phyloP scores from a whole-genome alignment of 805 yeast genomes.

The Teunomyces funiuensis region DNA sequence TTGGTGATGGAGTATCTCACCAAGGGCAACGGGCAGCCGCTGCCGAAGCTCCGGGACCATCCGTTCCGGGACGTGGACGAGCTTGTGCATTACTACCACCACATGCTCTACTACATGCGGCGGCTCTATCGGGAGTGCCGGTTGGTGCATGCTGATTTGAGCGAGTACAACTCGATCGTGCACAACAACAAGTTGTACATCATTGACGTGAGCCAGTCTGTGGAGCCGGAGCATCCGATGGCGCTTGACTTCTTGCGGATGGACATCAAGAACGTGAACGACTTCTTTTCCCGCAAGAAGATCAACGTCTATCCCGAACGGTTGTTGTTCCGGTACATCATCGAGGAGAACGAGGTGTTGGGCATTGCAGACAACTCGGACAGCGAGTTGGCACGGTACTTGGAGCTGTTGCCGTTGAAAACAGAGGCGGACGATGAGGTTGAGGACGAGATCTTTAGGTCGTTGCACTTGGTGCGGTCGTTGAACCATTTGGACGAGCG shows the following conservation, averaged over 20 bases:
- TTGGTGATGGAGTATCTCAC: conserved; percentile 90
- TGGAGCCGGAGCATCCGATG: conserved; percentile 98
- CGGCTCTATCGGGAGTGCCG: conserved; percentile 84
- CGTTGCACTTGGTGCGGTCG: conserved; percentile 73
- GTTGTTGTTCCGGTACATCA: conserved; percentile 74
- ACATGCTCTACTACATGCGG: conserved; percentile 82
- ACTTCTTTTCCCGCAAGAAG: conserved; percentile 70
- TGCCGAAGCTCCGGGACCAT: conserved; percentile 87
- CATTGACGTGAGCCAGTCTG: conserved; percentile 96
- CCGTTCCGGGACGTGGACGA: conserved; percentile 67
- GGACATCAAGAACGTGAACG: conserved; percentile 96
- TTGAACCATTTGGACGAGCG: conserved; percentile 85
- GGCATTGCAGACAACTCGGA: conserved; percentile 41
- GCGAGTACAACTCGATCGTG: conserved; percentile 90
- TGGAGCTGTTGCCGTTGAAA: conserved; percentile 58
- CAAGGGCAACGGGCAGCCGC: conserved; percentile 81
- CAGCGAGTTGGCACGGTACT: conserved; percentile 39
- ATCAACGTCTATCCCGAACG: conserved; percentile 82
- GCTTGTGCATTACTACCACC: conserved; percentile 65
- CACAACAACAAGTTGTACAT: conserved; percentile 78
- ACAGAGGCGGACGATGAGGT: conserved; percentile 54
- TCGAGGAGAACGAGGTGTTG: conserved; percentile 43
- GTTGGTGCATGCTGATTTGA: conserved; percentile 92
- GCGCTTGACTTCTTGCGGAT: conserved; percentile 90
- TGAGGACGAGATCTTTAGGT: conserved; percentile 83